phyloP scores from a whole-genome alignment of 73 alveolate species.

The Paraurostyla sp. region DNA sequence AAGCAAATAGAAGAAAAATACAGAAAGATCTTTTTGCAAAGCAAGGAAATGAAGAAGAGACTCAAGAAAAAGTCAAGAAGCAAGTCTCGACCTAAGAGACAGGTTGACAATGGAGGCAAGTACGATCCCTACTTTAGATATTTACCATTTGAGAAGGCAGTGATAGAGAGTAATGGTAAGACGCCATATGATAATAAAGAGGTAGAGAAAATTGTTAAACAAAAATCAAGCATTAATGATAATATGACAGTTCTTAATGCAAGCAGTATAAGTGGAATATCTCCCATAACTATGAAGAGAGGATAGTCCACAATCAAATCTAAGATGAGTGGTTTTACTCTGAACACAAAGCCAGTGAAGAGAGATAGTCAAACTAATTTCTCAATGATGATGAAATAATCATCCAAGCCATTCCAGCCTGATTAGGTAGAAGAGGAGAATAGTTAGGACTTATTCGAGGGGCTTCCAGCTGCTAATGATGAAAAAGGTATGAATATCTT shows the following conservation, averaged over 20 bases:
- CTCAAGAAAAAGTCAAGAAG: neutral
- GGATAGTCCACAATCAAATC: neutral
- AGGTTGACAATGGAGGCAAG: neutral
- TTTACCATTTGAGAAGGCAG: constrained; percentile 53
- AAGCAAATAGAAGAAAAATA: constrained; percentile 18
- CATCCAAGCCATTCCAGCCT: neutral
- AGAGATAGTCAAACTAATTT: constrained; percentile 16
- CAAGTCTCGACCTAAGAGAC: neutral
- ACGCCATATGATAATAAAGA: constrained; percentile 48
- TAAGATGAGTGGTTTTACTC: neutral
- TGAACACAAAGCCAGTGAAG: neutral
- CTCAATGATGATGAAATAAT: neutral
- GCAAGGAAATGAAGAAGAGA: constrained; percentile 12
- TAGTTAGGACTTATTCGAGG: constrained; percentile 21
- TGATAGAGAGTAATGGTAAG: constrained; percentile 52
- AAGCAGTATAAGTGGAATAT: neutral
- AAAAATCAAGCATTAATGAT: neutral
- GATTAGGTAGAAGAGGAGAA: neutral
- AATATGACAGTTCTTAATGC: too few species aligned
- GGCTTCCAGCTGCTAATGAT: constrained; percentile 8
- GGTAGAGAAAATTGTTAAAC: constrained; percentile 33
- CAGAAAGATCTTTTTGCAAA: constrained; percentile 2
- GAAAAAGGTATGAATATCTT: constrained; percentile 14
- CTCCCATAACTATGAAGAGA: neutral
- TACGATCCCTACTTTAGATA: constrained; percentile 49